phyloP scores from a whole-genome alignment of 768 basidiomycete genomes.

The Leucogyrophana mollusca region DNA sequence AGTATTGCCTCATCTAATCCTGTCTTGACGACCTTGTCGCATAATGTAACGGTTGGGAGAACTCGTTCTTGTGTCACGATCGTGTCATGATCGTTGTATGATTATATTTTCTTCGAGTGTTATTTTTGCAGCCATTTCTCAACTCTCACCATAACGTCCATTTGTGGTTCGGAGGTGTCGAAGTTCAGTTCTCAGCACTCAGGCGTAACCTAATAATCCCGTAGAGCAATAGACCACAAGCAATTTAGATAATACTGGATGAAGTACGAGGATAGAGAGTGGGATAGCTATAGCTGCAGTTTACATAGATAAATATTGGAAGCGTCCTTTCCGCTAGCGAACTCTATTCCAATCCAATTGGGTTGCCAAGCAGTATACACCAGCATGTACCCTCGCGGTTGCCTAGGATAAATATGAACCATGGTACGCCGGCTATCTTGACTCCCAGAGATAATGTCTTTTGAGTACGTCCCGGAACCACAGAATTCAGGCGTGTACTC shows the following conservation, averaged over 20 bases:
- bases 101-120: too few relatives aligned
- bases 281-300: background rate
- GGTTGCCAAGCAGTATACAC: slow-evolving; percentile 8
- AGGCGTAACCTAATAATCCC: background rate
- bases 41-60: too few relatives aligned
- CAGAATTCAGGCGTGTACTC: slow-evolving; percentile 5
- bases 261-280: slow-evolving; percentile 1
- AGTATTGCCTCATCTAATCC: slow-evolving; percentile 31
- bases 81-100: too few relatives aligned
- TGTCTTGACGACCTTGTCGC: slow-evolving; percentile 6
- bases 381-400: slow-evolving; percentile 5
- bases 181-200: too few relatives aligned
- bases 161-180: too few relatives aligned
- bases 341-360: slow-evolving; percentile 13
- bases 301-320: slow-evolving; percentile 11
- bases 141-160: too few relatives aligned
- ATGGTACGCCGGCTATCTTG: slow-evolving; percentile 5
- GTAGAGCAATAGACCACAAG: background rate
- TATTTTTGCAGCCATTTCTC: too few relatives aligned
- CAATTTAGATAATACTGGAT: background rate
- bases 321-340: slow-evolving; percentile 7
- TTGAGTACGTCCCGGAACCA: background rate
- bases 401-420: slow-evolving; percentile 4
- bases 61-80: too few relatives aligned
- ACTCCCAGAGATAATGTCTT: slow-evolving; percentile 1